Evolutionary conservation across 73 alveolate genomes (phyloP), one percentile per base, ranked within the genome.

Genomic region (Paramecium octaurelia): DNA sequence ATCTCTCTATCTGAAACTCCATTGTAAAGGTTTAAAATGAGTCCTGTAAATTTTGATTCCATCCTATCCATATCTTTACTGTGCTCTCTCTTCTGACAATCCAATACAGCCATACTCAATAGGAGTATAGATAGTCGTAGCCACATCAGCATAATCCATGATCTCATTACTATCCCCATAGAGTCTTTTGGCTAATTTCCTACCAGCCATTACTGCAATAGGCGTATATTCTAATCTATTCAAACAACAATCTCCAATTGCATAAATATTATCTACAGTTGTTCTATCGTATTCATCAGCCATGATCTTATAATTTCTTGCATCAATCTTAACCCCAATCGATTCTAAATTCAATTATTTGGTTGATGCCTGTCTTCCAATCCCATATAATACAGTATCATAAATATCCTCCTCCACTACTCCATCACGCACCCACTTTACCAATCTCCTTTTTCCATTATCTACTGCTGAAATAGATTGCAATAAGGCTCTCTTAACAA

Each of bases 81-180:
- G 94, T 36, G 99, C 99, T 42, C 93, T 92, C 85, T 95, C 98
- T 71, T 94, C 99, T 64, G 97, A 92, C 68, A 96, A 86, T 54
- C 99, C 99, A 85, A 96, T 95, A 42, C 97, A 94, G 5, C 99
- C 99, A 93, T 99, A 99, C 89, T 99, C 99, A 21, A 98, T 64
- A 54, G 99, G 99, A 24, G 99, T 97, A 4, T 97, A 96, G 96
- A 99, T 98, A 9, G 99, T 98, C n/a, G 99, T 99, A 35, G 99
- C 98, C 46, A 99, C 97, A 89, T 97, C 98, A 40, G 93, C 96
- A 95, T 98, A 99, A 96, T 99, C 99, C 97, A 98, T 97, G 80
- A 83, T 64, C 14, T 27, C 84, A 64, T 64, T 64, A 3, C 23
- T 31, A 12, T 96, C 98, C 3, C 97, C 98, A 84, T 93, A 98